A percentile compares a stretch with the other conserved stretches of the same genome.
Conservation (phyloP, 345 rosid species). For the Erucastrum elatum region DNA sequence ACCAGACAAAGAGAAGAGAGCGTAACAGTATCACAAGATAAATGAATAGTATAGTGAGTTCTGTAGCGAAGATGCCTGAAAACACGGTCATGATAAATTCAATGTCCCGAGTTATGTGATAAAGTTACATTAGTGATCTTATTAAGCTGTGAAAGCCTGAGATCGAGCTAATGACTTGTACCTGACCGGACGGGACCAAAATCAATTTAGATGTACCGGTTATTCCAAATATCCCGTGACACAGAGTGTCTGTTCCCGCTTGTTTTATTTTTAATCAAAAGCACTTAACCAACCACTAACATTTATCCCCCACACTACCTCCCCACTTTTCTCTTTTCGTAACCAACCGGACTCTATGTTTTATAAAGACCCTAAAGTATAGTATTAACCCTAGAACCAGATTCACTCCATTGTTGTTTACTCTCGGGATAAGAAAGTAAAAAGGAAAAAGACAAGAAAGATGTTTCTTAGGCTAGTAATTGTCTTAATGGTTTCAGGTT, state of each 20-base stretch:
- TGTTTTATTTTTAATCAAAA: not conserved
- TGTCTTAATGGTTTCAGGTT: conserved; percentile 1
- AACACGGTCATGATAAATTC: not conserved
- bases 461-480: conserved; percentile 5
- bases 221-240: not conserved
- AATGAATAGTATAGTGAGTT: not conserved
- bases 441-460: not conserved
- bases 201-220: not conserved
- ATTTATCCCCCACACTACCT: not conserved
- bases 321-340: not conserved
- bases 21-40: conserved; percentile 1
- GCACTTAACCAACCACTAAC: not conserved
- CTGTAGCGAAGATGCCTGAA: not conserved
- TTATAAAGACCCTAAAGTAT: not conserved
- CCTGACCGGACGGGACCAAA: not conserved
- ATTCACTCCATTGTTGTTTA: not conserved
- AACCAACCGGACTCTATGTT: not conserved
- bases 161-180: not conserved
- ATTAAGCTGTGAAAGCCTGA: not conserved
- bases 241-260: not conserved
- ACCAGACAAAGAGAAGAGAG: conserved; percentile 51
- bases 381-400: not conserved
- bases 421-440: not conserved
- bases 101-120: not conserved
- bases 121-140: not conserved